Evolutionary conservation across 306 rosid species (phyloP).

Genomic region (Prosopis cineraria): DNA sequence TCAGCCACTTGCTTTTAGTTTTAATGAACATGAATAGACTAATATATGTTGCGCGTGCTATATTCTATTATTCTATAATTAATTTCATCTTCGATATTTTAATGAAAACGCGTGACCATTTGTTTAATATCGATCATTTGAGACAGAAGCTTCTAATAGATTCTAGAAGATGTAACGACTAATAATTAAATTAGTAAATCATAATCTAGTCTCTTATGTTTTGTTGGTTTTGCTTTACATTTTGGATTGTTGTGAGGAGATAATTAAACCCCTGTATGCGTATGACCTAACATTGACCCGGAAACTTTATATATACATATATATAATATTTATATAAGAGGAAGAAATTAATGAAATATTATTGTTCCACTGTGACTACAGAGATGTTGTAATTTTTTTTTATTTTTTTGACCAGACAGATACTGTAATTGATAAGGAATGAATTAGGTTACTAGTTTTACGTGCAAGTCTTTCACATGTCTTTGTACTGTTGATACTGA

Average conservation of each 20-base stretch:
- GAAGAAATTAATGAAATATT: not conserved
- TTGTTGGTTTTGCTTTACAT: not conserved
- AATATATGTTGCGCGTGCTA: not conserved
- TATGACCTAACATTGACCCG: not conserved
- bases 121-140: not conserved
- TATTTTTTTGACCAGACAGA: no score
- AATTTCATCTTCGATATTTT: not conserved
- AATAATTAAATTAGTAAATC: constrained; percentile 16
- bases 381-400: no score
- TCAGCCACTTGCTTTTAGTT: no score
- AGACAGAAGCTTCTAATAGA: not conserved
- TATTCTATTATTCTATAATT: not conserved
- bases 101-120: not conserved
- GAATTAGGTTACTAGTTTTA: not conserved
- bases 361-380: not conserved
- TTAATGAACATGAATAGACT: not conserved
- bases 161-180: not conserved
- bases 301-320: no score
- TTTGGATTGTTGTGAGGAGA: constrained; percentile 1
- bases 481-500: not conserved
- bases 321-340: no score
- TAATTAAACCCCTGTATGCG: not conserved
- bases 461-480: not conserved
- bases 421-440: not conserved
- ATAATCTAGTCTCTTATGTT: not conserved